Evolutionary conservation across 202 grass and related monocot genomes (phyloP).

Genomic region (Panicum hallii): DNA sequence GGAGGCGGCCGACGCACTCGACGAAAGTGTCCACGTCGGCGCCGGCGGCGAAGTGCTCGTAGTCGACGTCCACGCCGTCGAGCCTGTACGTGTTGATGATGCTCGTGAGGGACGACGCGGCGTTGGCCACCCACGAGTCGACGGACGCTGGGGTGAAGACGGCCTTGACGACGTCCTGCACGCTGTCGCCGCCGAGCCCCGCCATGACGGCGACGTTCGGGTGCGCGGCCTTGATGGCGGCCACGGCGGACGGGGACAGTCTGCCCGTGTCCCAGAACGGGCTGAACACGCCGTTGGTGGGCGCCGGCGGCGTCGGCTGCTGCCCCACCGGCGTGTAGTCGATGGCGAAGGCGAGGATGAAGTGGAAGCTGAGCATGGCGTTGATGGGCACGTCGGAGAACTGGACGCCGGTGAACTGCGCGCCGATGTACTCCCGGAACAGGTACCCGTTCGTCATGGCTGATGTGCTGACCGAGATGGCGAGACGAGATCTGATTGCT

Average conservation of each 20-base stretch:
- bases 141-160: conserved; percentile 40
- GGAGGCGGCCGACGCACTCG: conserved; percentile 39
- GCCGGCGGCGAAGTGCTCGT: conserved; percentile 47
- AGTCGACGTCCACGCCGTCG: conserved; percentile 51
- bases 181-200: conserved; percentile 56
- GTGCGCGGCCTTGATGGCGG: conserved; percentile 48
- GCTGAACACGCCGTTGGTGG: conserved; percentile 57
- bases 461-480: neutral
- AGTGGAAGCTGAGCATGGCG: conserved; percentile 32
- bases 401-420: conserved; percentile 42
- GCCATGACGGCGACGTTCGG: conserved; percentile 57
- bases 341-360: conserved; percentile 58
- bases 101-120: conserved; percentile 34
- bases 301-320: neutral
- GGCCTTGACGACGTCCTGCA: conserved; percentile 27
- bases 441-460: conserved; percentile 56
- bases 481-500: neutral
- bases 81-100: conserved; percentile 53
- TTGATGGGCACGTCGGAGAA: conserved; percentile 64
- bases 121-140: conserved; percentile 66
- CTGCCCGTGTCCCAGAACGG: conserved; percentile 60
- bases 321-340: conserved; percentile 42
- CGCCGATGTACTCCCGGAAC: conserved; percentile 66
- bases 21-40: conserved; percentile 39
- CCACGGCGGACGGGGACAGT: conserved; percentile 51